Conservation (phyloP, 2,329 filamentous ascomycete species). For the Paracamarosporium sp. region DNA sequence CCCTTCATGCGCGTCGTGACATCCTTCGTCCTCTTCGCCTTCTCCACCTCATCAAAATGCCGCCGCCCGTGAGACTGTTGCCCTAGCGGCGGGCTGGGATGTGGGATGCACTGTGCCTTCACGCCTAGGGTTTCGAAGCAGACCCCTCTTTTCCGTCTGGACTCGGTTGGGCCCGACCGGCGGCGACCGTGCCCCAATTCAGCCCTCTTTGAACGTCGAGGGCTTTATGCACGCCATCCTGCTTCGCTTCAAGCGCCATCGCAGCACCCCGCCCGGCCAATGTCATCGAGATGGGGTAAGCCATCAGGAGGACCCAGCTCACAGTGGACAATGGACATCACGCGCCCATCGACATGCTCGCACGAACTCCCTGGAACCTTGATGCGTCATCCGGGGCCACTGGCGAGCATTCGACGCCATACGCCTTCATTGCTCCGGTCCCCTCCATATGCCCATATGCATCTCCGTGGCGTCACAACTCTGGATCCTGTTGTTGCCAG, state of each 20-base stretch:
- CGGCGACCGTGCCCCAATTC: slow-evolving; percentile 21
- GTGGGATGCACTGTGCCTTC: slow-evolving; percentile 20
- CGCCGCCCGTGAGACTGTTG: slow-evolving; percentile 25
- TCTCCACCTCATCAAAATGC: slow-evolving; percentile 29
- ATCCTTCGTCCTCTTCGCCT: slow-evolving; percentile 30
- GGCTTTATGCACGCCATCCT: slow-evolving; percentile 46
- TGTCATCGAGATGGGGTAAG: slow-evolving; percentile 15
- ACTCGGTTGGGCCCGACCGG: slow-evolving; percentile 33
- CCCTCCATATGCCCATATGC: slow-evolving; percentile 31
- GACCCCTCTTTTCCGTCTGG: slow-evolving; percentile 35
- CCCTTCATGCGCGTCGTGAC: slow-evolving; percentile 35
- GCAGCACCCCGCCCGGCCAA: slow-evolving; percentile 27
- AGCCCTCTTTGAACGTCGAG: slow-evolving; percentile 32
- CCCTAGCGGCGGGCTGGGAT: slow-evolving; percentile 21
- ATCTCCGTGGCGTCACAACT: slow-evolving; percentile 9
- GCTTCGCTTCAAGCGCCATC: slow-evolving; percentile 44
- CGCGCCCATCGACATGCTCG: slow-evolving; percentile 34
- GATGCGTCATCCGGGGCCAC: slow-evolving; percentile 16
- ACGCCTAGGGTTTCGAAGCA: slow-evolving; percentile 23
- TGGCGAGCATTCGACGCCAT: slow-evolving; percentile 23
- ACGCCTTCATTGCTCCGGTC: slow-evolving; percentile 21
- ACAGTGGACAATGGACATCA: slow-evolving; percentile 34
- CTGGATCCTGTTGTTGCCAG: slow-evolving; percentile 16
- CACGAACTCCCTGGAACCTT: slow-evolving; percentile 29
- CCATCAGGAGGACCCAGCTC: slow-evolving; percentile 24